These are phyloP conservation scores for Candida adriatica DNA, from an alignment of 805 yeast genomes.

Conservation along the genomic window DNA sequence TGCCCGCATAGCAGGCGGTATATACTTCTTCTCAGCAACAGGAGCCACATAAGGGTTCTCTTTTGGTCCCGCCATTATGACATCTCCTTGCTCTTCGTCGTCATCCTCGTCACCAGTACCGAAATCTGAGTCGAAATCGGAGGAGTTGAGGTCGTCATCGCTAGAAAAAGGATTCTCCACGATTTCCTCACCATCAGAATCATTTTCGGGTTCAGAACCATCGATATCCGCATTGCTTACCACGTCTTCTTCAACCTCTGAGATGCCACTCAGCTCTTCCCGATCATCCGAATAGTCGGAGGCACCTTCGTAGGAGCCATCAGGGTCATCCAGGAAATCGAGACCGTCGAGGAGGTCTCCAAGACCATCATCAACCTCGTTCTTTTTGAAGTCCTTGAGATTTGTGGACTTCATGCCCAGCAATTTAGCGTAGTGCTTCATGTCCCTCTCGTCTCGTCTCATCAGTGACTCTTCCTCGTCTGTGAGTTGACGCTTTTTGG, in stretches of 20 bases:
- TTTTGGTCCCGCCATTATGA: slow-evolving; percentile 27
- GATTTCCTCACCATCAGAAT: slow-evolving; percentile 20
- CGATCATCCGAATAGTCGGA: slow-evolving; percentile 21
- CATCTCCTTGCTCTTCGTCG: slow-evolving; percentile 25
- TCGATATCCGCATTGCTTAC: slow-evolving; percentile 1
- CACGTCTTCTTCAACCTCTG: slow-evolving; percentile 23
- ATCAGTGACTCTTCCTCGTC: slow-evolving; percentile 43
- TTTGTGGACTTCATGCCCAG: slow-evolving; percentile 59
- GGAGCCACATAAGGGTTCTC: slow-evolving; percentile 81
- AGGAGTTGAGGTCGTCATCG: slow-evolving; percentile 36
- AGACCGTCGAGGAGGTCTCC: slow-evolving; percentile 78
- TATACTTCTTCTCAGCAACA: slow-evolving; percentile 39
- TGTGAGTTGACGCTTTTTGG: slow-evolving; percentile 23
- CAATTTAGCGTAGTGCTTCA: slow-evolving; percentile 75
- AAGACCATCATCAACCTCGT: slow-evolving; percentile 64
- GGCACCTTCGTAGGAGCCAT: slow-evolving; percentile 21
- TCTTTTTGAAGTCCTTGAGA: slow-evolving; percentile 38
- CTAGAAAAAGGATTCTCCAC: slow-evolving; percentile 30
- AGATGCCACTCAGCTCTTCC: slow-evolving; percentile 18
- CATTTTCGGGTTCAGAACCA: slow-evolving; percentile 6
- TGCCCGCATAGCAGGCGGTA: slow-evolving; percentile 83
- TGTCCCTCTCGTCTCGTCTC: slow-evolving; percentile 66
- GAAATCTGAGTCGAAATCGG: slow-evolving; percentile 37
- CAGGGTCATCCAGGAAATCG: slow-evolving; percentile 33
- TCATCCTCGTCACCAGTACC: slow-evolving; percentile 29